Conservation (phyloP, 2,329 filamentous ascomycete genomes). For the Torrubiella hemipterigena region DNA sequence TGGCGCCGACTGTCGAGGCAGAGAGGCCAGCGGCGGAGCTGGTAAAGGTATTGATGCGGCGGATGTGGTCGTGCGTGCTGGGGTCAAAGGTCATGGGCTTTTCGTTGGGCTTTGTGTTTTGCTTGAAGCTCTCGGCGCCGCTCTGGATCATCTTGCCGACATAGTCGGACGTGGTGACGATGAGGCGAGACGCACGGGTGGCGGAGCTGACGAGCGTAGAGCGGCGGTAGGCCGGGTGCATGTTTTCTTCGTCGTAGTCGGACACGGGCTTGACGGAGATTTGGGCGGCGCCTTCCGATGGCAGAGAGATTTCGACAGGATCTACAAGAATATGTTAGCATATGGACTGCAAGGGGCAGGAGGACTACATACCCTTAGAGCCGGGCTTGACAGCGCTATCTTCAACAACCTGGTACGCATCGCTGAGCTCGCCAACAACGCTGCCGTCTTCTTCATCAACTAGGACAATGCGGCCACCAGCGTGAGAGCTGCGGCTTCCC, state of each 20-base stretch:
- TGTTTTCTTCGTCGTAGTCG: conserved; percentile 63
- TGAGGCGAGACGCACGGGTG: conserved; percentile 75
- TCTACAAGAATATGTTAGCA: conserved; percentile 28
- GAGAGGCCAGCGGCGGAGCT: conserved; percentile 67
- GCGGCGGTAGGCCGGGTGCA: conserved; percentile 85
- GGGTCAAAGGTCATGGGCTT: conserved; percentile 84
- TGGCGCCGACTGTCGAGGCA: conserved; percentile 74
- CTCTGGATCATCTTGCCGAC: conserved; percentile 66
- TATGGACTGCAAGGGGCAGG: background rate
- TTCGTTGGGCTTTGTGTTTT: conserved; percentile 62
- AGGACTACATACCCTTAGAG: conserved; percentile 60
- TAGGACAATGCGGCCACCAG: conserved; percentile 70
- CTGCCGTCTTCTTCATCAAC: conserved; percentile 94
- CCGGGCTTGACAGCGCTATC: conserved; percentile 64
- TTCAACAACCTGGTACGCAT: conserved; percentile 71
- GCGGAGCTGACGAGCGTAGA: conserved; percentile 80
- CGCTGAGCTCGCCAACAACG: conserved; percentile 81
- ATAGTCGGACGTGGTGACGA: conserved; percentile 76
- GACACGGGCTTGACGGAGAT: conserved; percentile 55
- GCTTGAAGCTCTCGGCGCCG: conserved; percentile 70
- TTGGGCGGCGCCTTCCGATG: conserved; percentile 50
- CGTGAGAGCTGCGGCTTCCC: conserved; percentile 41
- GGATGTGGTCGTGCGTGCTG: conserved; percentile 70
- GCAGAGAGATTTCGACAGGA: conserved; percentile 69
- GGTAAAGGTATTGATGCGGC: conserved; percentile 83